These are phyloP conservation scores for Magnusiomyces paraingens DNA, from an alignment of 1,139 yeast species.

Conservation along the genomic window DNA sequence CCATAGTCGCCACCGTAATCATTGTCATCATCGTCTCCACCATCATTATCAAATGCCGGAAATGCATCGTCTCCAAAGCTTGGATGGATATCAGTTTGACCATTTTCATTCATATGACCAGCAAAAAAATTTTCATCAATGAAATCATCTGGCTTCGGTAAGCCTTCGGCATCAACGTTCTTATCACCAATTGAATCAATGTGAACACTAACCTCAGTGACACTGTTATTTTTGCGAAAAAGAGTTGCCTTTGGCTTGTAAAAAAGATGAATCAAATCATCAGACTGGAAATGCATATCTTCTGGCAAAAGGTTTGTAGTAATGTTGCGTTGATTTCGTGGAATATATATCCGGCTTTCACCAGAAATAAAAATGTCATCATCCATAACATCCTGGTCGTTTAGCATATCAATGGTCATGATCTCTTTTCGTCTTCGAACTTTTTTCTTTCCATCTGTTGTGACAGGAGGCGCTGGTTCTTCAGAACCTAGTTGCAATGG, in stretches of 20 bases:
- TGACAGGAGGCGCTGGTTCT: conserved; percentile 16
- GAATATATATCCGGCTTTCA: conserved; percentile 39
- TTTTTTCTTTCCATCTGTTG: conserved; percentile 20
- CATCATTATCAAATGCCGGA: conserved; percentile 25
- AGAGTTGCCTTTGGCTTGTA: conserved; percentile 49
- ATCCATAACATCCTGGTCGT: conserved; percentile 39
- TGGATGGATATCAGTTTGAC: conserved; percentile 14
- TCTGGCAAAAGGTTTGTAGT: conserved; percentile 56
- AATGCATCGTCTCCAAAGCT: conserved; percentile 46
- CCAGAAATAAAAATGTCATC: conserved; percentile 48
- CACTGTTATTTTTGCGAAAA: conserved; percentile 18
- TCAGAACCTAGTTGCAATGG: neutral
- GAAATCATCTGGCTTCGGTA: conserved; percentile 18
- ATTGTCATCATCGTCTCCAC: conserved; percentile 22
- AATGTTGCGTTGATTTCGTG: conserved; percentile 40
- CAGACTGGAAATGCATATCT: conserved; percentile 68
- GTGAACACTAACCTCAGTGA: no score
- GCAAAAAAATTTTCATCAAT: conserved; percentile 73
- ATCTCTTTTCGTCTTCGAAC: conserved; percentile 36
- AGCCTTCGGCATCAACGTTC: conserved; percentile 7
- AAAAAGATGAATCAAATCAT: conserved; percentile 59
- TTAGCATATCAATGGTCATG: conserved; percentile 47
- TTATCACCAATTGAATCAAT: neutral
- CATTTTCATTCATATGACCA: conserved; percentile 26
- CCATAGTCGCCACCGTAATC: conserved; percentile 19